A percentile compares a stretch with the other conserved stretches of the same genome.
phyloP scores from a whole-genome alignment of 768 basidiomycete species.

The Russula olivacea region DNA sequence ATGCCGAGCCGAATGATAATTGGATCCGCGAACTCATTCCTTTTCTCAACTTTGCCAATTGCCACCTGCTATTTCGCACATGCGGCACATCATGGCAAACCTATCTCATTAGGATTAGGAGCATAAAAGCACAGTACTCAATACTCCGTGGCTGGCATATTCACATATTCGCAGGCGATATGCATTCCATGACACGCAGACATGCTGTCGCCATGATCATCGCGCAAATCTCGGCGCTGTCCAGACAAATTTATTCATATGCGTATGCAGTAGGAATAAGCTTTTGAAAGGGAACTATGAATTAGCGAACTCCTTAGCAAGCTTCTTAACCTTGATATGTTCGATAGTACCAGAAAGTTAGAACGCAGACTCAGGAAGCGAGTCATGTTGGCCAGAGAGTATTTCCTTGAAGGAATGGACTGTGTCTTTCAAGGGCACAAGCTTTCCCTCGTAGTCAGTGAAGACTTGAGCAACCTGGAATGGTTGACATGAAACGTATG shows the following conservation, averaged over 20 bases:
- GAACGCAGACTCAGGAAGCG: slow-evolving; percentile 92
- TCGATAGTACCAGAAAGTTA: slow-evolving; percentile 98
- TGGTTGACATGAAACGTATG: slow-evolving; percentile 99
- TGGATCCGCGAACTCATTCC: too few species aligned
- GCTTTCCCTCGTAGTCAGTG: slow-evolving; percentile 98
- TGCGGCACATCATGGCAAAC: too few species aligned
- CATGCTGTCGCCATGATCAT: background rate
- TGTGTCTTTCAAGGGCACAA: slow-evolving; percentile 94
- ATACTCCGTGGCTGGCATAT: too few species aligned
- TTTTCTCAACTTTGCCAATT: too few species aligned
- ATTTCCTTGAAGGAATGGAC: slow-evolving; percentile 98
- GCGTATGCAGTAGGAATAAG: slow-evolving; percentile 9
- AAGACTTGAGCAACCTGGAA: slow-evolving; percentile 99
- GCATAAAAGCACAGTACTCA: too few species aligned
- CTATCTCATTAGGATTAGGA: too few species aligned
- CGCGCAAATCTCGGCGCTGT: too few species aligned
- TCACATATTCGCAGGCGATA: background rate
- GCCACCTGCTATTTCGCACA: too few species aligned
- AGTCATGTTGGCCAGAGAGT: slow-evolving; percentile 81
- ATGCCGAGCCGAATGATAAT: too few species aligned
- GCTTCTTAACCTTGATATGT: slow-evolving; percentile 92
- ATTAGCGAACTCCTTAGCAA: slow-evolving; percentile 86
- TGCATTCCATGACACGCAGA: background rate
- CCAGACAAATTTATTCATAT: slow-evolving; percentile 7
- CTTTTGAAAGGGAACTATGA: slow-evolving; percentile 27